Percentiles rank a stretch among this genome's conserved stretches.
phyloP scores from a whole-genome alignment of 495 filamentous ascomycete species.

The Margaritispora aquatica region DNA sequence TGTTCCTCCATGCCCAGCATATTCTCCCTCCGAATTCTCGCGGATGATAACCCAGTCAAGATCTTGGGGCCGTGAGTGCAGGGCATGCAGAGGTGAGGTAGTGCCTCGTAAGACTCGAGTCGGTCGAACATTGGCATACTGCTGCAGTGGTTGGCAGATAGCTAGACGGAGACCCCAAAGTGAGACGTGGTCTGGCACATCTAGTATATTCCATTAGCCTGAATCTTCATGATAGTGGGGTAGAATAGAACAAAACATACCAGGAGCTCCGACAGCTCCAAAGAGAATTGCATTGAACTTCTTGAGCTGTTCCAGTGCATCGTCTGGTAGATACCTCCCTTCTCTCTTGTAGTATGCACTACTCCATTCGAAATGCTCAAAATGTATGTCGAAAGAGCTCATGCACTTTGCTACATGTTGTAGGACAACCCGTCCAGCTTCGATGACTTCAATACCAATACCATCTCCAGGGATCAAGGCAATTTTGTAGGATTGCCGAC shows the following conservation, averaged over 20 bases:
- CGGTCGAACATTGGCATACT: conserved; percentile 52
- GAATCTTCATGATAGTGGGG: background rate
- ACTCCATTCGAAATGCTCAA: conserved; percentile 46
- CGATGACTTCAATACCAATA: conserved; percentile 48
- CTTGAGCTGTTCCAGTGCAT: conserved; percentile 43
- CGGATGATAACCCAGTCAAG: conserved; percentile 51
- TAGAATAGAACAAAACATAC: conserved; percentile 28
- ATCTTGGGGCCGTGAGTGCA: conserved; percentile 28
- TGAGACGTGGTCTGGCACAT: conserved; percentile 52
- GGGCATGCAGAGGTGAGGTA: conserved; percentile 39
- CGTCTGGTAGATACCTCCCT: conserved; percentile 48
- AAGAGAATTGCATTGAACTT: conserved; percentile 51
- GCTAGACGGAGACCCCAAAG: conserved; percentile 49
- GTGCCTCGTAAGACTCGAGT: conserved; percentile 43
- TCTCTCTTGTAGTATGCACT: conserved; percentile 45
- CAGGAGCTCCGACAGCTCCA: conserved; percentile 49
- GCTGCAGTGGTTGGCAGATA: conserved; percentile 47
- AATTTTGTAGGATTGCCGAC: conserved; percentile 31
- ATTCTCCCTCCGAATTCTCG: conserved; percentile 40
- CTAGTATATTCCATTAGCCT: conserved; percentile 20
- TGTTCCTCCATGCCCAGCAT: conserved; percentile 24
- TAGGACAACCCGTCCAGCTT: conserved; percentile 40
- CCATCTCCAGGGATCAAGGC: conserved; percentile 49
- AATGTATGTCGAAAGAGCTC: conserved; percentile 40
- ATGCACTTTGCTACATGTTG: conserved; percentile 37